phyloP scores from a whole-genome alignment of 192 early-diverging fungal species.

The Podila horticola region DNA sequence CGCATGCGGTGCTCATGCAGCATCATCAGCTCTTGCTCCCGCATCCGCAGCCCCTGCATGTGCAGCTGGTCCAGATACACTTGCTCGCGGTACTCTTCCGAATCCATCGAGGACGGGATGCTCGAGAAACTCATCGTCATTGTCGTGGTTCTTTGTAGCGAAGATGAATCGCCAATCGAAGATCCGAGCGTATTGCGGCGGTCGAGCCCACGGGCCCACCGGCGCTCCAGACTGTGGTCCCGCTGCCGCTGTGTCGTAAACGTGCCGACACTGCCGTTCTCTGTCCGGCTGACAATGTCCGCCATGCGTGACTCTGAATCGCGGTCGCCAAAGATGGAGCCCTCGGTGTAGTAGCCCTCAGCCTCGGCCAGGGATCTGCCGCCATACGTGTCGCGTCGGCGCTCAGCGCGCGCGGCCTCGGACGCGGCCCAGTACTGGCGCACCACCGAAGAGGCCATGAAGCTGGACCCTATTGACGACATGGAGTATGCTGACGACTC shows the following conservation, averaged over 20 bases:
- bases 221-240: not conserved
- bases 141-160: not conserved
- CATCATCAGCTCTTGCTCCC: not conserved
- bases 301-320: conserved; percentile 49
- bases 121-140: conserved; percentile 21
- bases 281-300: conserved; percentile 20
- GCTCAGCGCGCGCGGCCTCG: conserved; percentile 40
- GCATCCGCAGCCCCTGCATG: conserved; percentile 9
- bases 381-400: conserved; percentile 5
- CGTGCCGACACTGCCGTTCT: not conserved
- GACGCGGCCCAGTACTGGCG: conserved; percentile 48
- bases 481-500: conserved; percentile 4
- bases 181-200: conserved; percentile 31
- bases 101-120: conserved; percentile 6
- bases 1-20: conserved; percentile 13
- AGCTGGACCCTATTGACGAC: conserved; percentile 24
- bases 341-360: conserved; percentile 10
- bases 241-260: conserved; percentile 19
- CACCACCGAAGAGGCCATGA: conserved; percentile 22
- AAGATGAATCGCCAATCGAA: not conserved
- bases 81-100: conserved; percentile 34
- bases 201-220: not conserved
- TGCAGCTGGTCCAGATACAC: conserved; percentile 3
- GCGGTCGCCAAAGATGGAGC: conserved; percentile 28
- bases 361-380: not conserved